Evolutionary conservation across 306 rosid species (phyloP).

Genomic region (Rubus parviflorus): DNA sequence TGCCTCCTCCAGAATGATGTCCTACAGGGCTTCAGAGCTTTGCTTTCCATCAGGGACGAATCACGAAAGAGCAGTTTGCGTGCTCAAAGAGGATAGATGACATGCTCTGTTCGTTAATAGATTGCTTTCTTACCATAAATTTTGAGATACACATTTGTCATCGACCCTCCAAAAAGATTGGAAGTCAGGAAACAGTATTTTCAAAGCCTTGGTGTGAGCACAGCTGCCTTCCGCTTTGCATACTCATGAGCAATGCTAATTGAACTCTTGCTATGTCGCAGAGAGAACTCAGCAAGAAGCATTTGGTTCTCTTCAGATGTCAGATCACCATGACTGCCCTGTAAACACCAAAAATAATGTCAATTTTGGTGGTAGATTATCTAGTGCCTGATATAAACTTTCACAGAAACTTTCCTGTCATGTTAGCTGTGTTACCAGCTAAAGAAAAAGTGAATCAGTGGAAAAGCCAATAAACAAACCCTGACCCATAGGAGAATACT

Average conservation of each 20-base stretch:
- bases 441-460: background rate
- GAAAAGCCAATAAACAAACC: background rate
- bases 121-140: background rate
- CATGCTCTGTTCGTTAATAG: background rate
- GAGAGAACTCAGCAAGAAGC: conserved; percentile 76
- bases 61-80: background rate
- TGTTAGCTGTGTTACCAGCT: background rate
- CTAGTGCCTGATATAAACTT: background rate
- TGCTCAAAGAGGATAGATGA: background rate
- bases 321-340: conserved; percentile 87
- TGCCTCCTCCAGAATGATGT: background rate
- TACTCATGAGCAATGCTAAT: conserved; percentile 58
- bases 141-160: background rate
- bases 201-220: conserved; percentile 26
- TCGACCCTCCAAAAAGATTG: background rate
- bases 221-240: conserved; percentile 58
- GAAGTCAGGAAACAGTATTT: background rate
- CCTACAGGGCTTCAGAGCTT: background rate
- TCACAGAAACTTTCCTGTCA: background rate
- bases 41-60: background rate
- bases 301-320: conserved; percentile 67
- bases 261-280: conserved; percentile 75
- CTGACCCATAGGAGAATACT: background rate
- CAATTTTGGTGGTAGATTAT: background rate
- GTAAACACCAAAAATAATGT: conserved; percentile 18